Evolutionary conservation across 495 filamentous ascomycete genomes (phyloP), one percentile per base, ranked within the genome.

Genomic region (Extremus antarcticus): DNA sequence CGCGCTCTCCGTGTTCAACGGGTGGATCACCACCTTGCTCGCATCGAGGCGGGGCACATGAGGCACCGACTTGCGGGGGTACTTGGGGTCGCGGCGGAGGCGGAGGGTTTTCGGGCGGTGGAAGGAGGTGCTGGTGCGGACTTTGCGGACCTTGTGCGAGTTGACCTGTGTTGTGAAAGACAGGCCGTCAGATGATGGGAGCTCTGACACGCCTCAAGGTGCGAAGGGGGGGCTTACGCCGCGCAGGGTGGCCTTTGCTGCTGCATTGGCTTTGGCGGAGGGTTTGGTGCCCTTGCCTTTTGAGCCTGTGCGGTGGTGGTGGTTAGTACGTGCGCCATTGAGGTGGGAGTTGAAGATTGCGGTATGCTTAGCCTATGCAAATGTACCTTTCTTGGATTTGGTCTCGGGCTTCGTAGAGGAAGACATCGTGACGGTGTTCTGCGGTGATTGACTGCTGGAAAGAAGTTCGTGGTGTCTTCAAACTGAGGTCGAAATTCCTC

Each of bases 1-100:
- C 67, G 92, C 94, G 63, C 84, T 88, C 83, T 98, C 92, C 51
- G 92, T 96, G 81, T 99, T 99, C 58, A 98, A 79, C 48, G 81
- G 81, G 63, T 70, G 67, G 25, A 72, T 77, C 69, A 94, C 83
- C 68, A 91, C 75, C 64, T 71, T 71, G 53, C 85, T 82, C 75
- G 88, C 85, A 74, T 98, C 92, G 69, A 97, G 85, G 60, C 87
- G 87, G 64, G 90, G 85, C 64, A 80, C 81, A 68, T 92, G 87
- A 53, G 88, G 83, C 70, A 99, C 80, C 62, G 87, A 90, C 80
- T 90, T 90, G 78, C 90, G 88, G 61, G 87, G 92, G 83, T 95
- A 99, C 78, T 94, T 95, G 69, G 91, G 91, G 29, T 83, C 74
- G 68, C 92, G 90, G 65, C 87, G 83, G 62, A 96, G 84, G 72